Conservation (phyloP, 768 basidiomycete species). For the Xerocomellus intermedius region DNA sequence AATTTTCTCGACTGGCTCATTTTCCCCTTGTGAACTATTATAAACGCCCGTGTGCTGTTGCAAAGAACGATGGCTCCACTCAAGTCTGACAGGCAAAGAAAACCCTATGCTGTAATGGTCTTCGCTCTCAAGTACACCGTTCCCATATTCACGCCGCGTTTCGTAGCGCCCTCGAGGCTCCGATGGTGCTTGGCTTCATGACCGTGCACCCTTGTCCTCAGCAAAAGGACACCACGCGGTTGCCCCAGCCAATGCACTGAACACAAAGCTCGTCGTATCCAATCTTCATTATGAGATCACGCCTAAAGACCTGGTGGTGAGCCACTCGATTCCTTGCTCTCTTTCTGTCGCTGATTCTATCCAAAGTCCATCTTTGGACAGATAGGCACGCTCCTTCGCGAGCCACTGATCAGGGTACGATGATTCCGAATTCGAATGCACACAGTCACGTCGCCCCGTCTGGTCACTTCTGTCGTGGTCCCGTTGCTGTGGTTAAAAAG, state of each 20-base stretch:
- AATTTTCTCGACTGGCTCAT: not conserved
- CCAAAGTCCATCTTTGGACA: conserved; percentile 83
- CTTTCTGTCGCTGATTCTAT: conserved; percentile 2
- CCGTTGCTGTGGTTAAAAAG: conserved; percentile 24
- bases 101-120: conserved; percentile 42
- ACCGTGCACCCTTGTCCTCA: conserved; percentile 56
- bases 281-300: conserved; percentile 93
- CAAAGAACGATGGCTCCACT: conserved; percentile 21
- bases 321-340: conserved; percentile 28
- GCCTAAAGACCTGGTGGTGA: conserved; percentile 81
- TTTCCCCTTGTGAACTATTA: not conserved
- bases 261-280: conserved; percentile 70
- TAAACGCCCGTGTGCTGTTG: not conserved
- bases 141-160: conserved; percentile 5
- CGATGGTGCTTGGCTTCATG: conserved; percentile 75
- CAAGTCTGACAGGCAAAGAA: conserved; percentile 35
- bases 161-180: conserved; percentile 56
- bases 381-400: conserved; percentile 88
- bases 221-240: conserved; percentile 26
- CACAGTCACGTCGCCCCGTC: conserved; percentile 32
- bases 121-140: not conserved
- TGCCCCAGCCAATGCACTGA: conserved; percentile 32
- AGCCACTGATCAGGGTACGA: conserved; percentile 95
- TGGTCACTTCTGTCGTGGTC: conserved; percentile 35
- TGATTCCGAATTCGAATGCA: conserved; percentile 44